Evolutionary conservation across 352 stramenopile genomes (phyloP), one percentile per base, ranked within the genome.

Genomic region (Globisporangium echinulatum): DNA sequence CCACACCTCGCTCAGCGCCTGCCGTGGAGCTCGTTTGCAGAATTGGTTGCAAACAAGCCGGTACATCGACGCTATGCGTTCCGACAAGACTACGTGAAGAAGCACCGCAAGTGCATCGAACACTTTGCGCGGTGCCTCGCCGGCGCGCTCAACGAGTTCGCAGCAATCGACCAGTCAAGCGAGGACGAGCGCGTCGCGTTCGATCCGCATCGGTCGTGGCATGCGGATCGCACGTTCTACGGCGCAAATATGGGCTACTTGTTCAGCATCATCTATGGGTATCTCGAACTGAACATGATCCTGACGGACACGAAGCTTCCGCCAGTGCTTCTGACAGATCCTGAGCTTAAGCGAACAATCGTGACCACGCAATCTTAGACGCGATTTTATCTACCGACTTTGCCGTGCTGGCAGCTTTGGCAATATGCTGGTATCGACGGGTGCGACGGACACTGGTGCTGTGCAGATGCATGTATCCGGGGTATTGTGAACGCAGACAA

Each of bases 281-380:
- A 61, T 25, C 15, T 61, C 38, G 59, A 56, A 48, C 59, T 65
- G 5, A 65, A 65, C 49, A 10, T 65, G n/a, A 65, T 65, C 48
- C 59, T 65, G 25, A 36, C 42, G 0, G 59, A 65, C 47, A 47
- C 59, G 3, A 19, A 25, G 15, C 40, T 61, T 42, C 2, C 50
- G 47, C 52, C 59, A 7, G 11, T 58, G 17, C n/a, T 58, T 14
- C 25, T 51, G 17, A 19, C 17, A 19, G 17, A 0, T 19, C 17
- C 17, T 0, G 17, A 19, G 17, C 17, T 19, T 19, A 19, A 19
- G 17, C 17, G 17, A 19, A 19, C 17, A 19, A 19, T 19, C 17
- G 17, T 19, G 0, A 19, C 17, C 17, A 19, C 17, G 17, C 17
- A 19, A 19, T 19, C 17, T 19, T 19, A 0, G 17, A 19, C 17